Percentiles rank a stretch among this genome's conserved stretches.
These are phyloP conservation scores for Murraya koenigii DNA, from an alignment of 345 rosid species.

Conservation along the genomic window DNA sequence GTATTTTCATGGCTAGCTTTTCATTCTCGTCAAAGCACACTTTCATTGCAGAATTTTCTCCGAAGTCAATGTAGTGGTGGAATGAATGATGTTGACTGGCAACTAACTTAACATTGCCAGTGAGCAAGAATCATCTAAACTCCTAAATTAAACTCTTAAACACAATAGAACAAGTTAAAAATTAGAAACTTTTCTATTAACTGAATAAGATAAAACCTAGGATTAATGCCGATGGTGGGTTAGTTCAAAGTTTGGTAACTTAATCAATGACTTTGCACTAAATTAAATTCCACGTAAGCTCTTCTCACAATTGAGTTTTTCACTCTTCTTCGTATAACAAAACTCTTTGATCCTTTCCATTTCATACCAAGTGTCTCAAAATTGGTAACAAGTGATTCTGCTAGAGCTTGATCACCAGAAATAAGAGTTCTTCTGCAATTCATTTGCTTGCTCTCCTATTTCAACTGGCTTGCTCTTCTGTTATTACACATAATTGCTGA, in stretches of 20 bases:
- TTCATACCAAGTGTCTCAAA: background rate
- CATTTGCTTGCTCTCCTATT: background rate
- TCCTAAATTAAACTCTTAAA: background rate
- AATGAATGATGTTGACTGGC: constrained; percentile 19
- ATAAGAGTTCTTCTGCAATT: background rate
- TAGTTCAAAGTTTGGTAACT: constrained; percentile 13
- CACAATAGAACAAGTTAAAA: background rate
- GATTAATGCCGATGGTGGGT: background rate
- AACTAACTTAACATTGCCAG: constrained; percentile 5
- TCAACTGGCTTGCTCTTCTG: constrained; percentile 18
- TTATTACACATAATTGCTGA: constrained; percentile 19
- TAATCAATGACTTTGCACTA: background rate
- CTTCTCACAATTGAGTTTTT: background rate
- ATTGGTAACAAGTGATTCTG: background rate
- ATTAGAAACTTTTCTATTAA: background rate
- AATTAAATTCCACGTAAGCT: background rate
- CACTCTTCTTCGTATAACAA: background rate
- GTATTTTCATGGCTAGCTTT: background rate
- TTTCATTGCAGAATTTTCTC: constrained; percentile 12
- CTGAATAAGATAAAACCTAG: background rate
- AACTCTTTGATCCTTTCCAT: background rate
- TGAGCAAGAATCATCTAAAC: background rate
- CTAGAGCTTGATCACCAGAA: constrained; percentile 11
- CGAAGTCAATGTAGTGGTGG: constrained; percentile 9
- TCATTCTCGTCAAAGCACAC: constrained; percentile 21